phyloP scores from a whole-genome alignment of 1,284 basidiomycete genomes.

The Rhizopogon parksii region DNA sequence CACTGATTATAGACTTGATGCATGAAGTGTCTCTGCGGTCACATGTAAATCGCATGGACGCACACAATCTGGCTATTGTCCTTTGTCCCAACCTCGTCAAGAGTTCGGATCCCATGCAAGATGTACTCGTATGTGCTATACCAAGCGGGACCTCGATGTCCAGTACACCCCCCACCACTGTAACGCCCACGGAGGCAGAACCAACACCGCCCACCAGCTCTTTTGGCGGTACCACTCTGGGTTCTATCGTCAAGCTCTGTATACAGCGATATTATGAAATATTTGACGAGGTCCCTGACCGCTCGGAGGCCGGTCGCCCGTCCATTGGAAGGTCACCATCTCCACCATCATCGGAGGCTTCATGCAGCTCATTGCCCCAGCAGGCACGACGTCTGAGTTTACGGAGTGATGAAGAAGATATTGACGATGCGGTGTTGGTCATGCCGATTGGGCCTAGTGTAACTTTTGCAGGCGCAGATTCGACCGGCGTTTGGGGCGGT shows the following conservation, averaged over 20 bases:
- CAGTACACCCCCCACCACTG: constrained; percentile 14
- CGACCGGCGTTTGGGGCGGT: constrained; percentile 1
- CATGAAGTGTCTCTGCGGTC: constrained; percentile 69
- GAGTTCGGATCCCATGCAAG: constrained; percentile 56
- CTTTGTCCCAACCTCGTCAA: constrained; percentile 73
- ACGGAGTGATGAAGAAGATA: constrained; percentile 51
- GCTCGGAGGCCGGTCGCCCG: constrained; percentile 49
- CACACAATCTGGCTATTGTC: constrained; percentile 74
- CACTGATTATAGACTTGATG: constrained; percentile 53
- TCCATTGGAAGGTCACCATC: constrained; percentile 18
- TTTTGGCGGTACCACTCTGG: constrained; percentile 53
- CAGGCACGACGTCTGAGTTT: constrained; percentile 17
- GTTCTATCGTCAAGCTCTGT: constrained; percentile 66
- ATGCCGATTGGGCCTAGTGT: constrained; percentile 57
- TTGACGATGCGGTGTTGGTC: constrained; percentile 68
- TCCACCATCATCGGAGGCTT: constrained; percentile 22
- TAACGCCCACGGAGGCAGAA: constrained; percentile 16
- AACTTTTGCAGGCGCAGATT: constrained; percentile 8
- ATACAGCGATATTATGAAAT: constrained; percentile 80
- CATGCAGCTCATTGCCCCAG: constrained; percentile 23
- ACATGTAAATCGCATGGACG: constrained; percentile 70
- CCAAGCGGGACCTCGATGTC: constrained; percentile 35
- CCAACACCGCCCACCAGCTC: constrained; percentile 20
- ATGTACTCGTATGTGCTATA: constrained; percentile 67
- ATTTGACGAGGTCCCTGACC: constrained; percentile 71